Evolutionary conservation across 2,329 filamentous ascomycete species (phyloP).

Genomic region (Arthrocladium fulminans): DNA sequence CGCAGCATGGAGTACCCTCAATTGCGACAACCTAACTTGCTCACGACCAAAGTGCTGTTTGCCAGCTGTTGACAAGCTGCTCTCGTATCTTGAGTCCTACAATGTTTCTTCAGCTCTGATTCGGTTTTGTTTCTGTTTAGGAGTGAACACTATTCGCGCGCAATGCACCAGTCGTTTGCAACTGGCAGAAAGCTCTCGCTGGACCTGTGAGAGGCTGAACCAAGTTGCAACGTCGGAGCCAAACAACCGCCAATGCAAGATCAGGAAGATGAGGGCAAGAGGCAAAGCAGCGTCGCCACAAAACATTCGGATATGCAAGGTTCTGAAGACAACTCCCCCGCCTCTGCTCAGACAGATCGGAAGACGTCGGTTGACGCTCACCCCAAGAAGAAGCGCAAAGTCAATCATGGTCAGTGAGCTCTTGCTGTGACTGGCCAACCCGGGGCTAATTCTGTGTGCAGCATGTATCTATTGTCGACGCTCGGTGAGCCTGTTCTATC

Average conservation of each 20-base stretch:
- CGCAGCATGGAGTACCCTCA: not conserved
- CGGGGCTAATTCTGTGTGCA: slow-evolving; percentile 41
- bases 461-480: slow-evolving; percentile 82
- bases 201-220: not conserved
- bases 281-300: slow-evolving; percentile 17
- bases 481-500: slow-evolving; percentile 61
- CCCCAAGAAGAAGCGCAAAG: slow-evolving; percentile 78
- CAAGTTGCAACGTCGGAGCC: not conserved
- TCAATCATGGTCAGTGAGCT: slow-evolving; percentile 69
- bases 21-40: not conserved
- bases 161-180: not conserved
- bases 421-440: slow-evolving; percentile 13
- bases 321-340: slow-evolving; percentile 16
- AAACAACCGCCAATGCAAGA: slow-evolving; percentile 20
- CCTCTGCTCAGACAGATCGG: slow-evolving; percentile 13
- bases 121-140: not conserved
- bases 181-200: not conserved
- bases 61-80: not conserved
- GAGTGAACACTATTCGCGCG: not conserved
- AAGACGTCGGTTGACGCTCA: slow-evolving; percentile 40
- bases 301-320: slow-evolving; percentile 14
- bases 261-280: slow-evolving; percentile 19
- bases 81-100: not conserved
- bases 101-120: not conserved
- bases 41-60: not conserved